These are phyloP conservation scores for Sugiyamaella lignohabitans DNA, from an alignment of 805 yeast species.

Conservation along the genomic window DNA sequence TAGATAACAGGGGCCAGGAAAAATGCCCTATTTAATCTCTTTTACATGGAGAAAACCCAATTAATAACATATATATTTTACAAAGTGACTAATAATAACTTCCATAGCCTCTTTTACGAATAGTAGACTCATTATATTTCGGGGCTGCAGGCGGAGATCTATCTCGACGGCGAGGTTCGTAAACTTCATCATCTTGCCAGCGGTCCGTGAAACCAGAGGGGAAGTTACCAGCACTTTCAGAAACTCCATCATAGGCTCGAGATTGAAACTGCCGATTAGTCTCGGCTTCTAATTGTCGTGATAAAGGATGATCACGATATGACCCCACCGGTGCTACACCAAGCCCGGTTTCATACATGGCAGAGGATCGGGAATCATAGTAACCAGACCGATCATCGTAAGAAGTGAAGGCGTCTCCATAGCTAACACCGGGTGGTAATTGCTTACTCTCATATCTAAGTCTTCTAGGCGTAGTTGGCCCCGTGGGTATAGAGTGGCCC, in stretches of 20 bases:
- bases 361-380: background rate
- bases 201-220: background rate
- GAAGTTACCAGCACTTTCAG: background rate
- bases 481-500: conserved; percentile 4
- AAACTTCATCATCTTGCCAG: background rate
- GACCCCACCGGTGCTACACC: no score
- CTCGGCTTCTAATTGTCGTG: background rate
- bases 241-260: background rate
- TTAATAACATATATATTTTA: background rate
- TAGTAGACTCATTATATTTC: background rate
- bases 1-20: no score
- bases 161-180: background rate
- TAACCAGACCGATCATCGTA: background rate
- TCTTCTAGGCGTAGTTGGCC: background rate
- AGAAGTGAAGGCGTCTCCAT: no score
- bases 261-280: background rate
- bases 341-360: background rate
- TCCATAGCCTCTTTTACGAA: conserved; percentile 1
- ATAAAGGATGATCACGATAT: background rate
- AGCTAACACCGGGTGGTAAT: no score
- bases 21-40: no score
- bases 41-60: background rate
- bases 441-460: background rate
- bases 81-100: conserved; percentile 1
- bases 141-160: background rate